Base-by-base conservation (phyloP, 768 basidiomycete species). In the Mycena venus region DNA sequence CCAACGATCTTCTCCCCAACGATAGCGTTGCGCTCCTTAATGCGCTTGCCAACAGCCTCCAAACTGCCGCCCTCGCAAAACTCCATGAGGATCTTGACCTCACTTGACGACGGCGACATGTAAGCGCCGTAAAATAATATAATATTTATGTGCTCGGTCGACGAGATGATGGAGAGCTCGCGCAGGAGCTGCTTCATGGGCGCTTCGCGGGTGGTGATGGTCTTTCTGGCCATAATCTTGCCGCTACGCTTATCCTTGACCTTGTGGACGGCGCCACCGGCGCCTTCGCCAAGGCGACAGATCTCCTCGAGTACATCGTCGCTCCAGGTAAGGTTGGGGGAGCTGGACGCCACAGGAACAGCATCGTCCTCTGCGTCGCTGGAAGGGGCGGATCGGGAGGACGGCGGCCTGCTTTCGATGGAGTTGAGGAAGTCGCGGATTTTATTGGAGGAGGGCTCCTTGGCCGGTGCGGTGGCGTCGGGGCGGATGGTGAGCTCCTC, bases 81-180 rank as follows among this genome's bases (percentile, higher is more conserved):
- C 82, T 99, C 98, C 94, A 99, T 97, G 78, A 97, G 88, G 77
- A 99, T 95, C 82, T 97, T 97, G 79, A 99, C 93, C 83, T 99
- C 97, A 79, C 94, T 96, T 14, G 92, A 91, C 31, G 93, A 95
- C 25, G 94, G 94, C 17, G 92, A 91, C 89, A 94, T 93, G 84
- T 95, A 99, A 31, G 96, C 96, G 36, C 98, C 98, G 80, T 96
- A 93, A 86, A 98, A 99, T 58, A 89, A 88, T 73, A 96, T 92
- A 83, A 99, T 98, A 79, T 98, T 98, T 77, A 90, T 84, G 78
- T 98, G 95, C 59, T 91, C 87, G 67, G 94, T 96, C 67, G 92
- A 90, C 61, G 95, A 93, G 78, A 96, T 96, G 83, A 99, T 98
- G 67, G 91, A 91, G 68, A 99, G 88, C 85, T 99, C 98, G 70